These are phyloP conservation scores for Trichoderma sp. DNA, from an alignment of 2,329 filamentous ascomycete genomes.

Conservation along the genomic window DNA sequence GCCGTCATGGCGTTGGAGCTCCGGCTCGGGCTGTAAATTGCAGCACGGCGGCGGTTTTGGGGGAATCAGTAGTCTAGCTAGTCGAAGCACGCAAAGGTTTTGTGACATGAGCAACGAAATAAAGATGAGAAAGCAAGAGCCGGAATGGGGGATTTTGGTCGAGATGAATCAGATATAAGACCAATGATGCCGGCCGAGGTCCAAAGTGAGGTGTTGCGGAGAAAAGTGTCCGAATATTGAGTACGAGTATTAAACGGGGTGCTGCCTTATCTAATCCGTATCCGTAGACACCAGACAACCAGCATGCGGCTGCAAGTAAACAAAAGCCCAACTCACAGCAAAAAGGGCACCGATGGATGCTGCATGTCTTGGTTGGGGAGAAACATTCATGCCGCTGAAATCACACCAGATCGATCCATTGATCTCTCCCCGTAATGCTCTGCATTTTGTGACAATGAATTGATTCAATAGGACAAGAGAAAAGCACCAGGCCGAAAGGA, in stretches of 20 bases:
- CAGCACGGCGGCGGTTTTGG: neutral
- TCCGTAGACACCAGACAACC: neutral
- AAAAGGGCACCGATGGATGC: neutral
- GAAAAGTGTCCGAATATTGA: neutral
- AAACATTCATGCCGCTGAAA: neutral
- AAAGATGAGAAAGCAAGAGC: neutral
- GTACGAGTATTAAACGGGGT: neutral
- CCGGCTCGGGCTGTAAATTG: neutral
- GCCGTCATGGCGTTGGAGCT: neutral
- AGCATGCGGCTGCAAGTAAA: neutral
- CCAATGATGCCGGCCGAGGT: neutral
- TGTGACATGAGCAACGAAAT: neutral
- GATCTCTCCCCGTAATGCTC: neutral
- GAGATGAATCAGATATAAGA: neutral
- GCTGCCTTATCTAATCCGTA: constrained; percentile 1
- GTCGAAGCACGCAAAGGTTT: neutral
- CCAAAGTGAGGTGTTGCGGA: neutral
- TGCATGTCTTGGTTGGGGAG: neutral
- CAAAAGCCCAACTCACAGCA: neutral
- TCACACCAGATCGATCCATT: neutral
- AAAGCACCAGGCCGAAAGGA: neutral
- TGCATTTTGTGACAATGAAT: neutral
- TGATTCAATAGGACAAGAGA: neutral
- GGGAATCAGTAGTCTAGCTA: neutral
- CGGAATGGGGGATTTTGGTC: too few relatives aligned